A percentile compares a stretch with the other conserved stretches of the same genome.
phyloP scores from a whole-genome alignment of 1,284 basidiomycete genomes.

The Trichosporon sp. region DNA sequence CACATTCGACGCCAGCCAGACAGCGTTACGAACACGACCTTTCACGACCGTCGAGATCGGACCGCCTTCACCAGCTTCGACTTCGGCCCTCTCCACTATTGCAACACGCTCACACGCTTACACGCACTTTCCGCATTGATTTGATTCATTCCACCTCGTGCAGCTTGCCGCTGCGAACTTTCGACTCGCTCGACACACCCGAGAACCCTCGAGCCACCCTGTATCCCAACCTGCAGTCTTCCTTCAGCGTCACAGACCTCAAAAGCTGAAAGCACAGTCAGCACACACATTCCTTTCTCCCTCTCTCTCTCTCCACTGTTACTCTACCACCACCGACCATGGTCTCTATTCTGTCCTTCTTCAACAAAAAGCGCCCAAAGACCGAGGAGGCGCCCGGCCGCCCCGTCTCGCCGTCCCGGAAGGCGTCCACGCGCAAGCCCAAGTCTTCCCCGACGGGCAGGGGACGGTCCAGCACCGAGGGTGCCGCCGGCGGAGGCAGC shows the following conservation, averaged over 20 bases:
- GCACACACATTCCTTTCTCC: constrained; percentile 7
- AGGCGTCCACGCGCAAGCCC: constrained; percentile 19
- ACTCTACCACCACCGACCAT: constrained; percentile 28
- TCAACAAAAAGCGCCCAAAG: constrained; percentile 44
- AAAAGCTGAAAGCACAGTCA: constrained; percentile 6
- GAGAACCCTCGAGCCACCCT: constrained; percentile 13
- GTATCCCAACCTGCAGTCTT: constrained; percentile 19
- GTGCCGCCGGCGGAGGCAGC: constrained; percentile 1
- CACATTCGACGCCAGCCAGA: background rate
- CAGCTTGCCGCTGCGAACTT: background rate
- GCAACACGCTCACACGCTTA: background rate
- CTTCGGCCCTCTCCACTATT: background rate
- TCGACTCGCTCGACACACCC: background rate
- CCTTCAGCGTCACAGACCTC: background rate
- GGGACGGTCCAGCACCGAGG: constrained; percentile 15
- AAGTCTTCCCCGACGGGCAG: constrained; percentile 9
- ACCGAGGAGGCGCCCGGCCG: constrained; percentile 2
- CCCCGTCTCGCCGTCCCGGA: constrained; percentile 21
- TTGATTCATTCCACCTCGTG: background rate
- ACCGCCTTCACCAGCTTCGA: background rate
- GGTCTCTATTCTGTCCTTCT: constrained; percentile 47
- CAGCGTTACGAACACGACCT: constrained; percentile 12
- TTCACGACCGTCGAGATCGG: constrained; percentile 11
- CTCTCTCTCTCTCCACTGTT: background rate
- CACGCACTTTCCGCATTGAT: background rate